Evolutionary conservation across 805 yeast species (phyloP), one percentile per base, ranked within the genome.

Genomic region (Monosporozyma aquatica): DNA sequence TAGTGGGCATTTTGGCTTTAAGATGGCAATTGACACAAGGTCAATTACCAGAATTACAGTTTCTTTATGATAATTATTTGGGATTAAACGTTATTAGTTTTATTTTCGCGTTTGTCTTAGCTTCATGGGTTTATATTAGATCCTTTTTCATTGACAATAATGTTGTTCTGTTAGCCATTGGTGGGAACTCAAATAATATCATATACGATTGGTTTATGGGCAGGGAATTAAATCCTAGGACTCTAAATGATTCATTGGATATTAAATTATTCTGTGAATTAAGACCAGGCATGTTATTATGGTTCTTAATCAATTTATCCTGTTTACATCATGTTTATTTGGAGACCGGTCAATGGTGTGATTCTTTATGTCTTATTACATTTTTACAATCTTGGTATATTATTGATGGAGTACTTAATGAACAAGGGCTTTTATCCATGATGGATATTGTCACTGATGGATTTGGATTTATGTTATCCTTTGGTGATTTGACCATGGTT

Each of bases 401-500:
- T 14, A 68, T 89, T 55, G 98, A 92, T 59, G 96, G 97, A 38
- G 94, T 90, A 0, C 67, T 86, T 50, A 87, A 87, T 61, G 97
- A 92, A 61, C 85, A 78, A 55, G 97, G 97, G 5, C 75, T 80
- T 10, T 68, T 92, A 45, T 78, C 92, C 6, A 92, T 92, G 97
- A 90, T 92, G 74, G 98, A 92, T 62, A 78, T 89, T 39, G 83
- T 94, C 6, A 85, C 95, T 9, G 98, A 92, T 65, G 98, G 98
- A 0, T 87, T 92, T 60, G 98, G 98, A 1, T 89, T 81, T 65
- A 92, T 92, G 98, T 70, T 92, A 41, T 78, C 87, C 3, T 89
- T 90, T 67, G 98, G 98, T 23, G 98, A 92, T 59, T 71, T 92
- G 54, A 79, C 92, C 2, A 74, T 92, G 69, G 87, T 92, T 18